Base-by-base conservation (phyloP, 306 rosid species). In the Leucaena leucocephala region DNA sequence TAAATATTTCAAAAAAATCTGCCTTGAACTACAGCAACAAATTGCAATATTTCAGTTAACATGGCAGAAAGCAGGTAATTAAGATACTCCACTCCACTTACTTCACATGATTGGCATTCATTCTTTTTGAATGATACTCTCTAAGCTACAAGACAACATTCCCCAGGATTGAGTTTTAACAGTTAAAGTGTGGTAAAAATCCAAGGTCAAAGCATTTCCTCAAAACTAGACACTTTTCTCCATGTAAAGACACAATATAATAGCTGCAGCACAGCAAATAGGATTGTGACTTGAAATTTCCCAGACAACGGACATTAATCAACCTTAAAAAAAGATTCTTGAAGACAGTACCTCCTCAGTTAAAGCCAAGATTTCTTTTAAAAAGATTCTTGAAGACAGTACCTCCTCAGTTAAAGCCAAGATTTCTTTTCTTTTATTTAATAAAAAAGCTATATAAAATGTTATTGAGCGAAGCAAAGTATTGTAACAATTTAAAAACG, bases 11-110 rank as follows among this genome's bases (percentile, higher is more conserved):
- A 49, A 12, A 17, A 46, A 49, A 16, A 72, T 68, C 49, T 62
- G 68, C 36, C 45, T 33, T 38, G 50, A 50, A 68, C 49, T 54
- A 48, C 42, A 3, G 68, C 39, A 45, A 19, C 49, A 58, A 16
- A 66, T 57, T 8, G 43, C 45, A 77, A 39, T 44, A 78, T 43
- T 63, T 63, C 64, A 63, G 69, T 33, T 70, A 75, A 62, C 67
- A 54, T 39, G 64, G 66, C 68, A 74, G 55, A 72, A 72, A 73
- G n/a, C 38, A 63, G 61, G 39, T 49, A 13, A 79, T 42, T 76
- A 72, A 43, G 43, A 40, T 61, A 12, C 5, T 12, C 9, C 9
- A 27, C 27, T 27, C 27, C 27, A 27, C 27, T 27, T 27, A 27
- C 27, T 27, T 27, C 27, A 70, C 74, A 27, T 27, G 14, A 68